Conservation (phyloP, 495 filamentous ascomycete genomes). For the Xylaria castorea region DNA sequence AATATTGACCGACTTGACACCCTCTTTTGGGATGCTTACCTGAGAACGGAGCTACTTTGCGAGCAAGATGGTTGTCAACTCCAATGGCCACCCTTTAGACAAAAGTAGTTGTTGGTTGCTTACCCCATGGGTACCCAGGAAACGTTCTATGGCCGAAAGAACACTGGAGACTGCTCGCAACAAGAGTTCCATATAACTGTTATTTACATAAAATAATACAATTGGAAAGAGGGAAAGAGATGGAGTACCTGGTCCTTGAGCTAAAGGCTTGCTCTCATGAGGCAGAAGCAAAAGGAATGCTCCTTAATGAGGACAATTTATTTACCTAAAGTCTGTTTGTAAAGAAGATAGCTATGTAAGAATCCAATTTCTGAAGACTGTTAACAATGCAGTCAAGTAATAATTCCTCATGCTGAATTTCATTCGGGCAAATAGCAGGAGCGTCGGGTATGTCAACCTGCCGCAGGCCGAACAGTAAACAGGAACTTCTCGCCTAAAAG, state of each 20-base stretch:
- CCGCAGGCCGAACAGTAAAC: background rate
- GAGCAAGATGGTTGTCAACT: background rate
- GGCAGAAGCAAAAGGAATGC: background rate
- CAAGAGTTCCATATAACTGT: too few relatives aligned
- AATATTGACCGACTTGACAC: background rate
- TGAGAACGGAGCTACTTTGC: background rate
- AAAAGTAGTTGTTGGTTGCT: background rate
- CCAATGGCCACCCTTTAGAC: constrained; percentile 4
- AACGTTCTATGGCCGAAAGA: too few relatives aligned
- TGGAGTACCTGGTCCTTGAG: background rate
- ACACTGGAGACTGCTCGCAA: too few relatives aligned
- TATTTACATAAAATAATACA: background rate
- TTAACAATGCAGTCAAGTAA: too few relatives aligned
- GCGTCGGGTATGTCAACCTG: background rate
- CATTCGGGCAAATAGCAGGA: background rate
- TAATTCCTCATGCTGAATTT: background rate
- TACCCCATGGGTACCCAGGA: too few relatives aligned
- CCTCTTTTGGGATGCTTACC: constrained; percentile 1
- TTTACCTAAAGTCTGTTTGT: background rate
- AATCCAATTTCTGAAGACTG: background rate
- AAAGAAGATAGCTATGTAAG: background rate
- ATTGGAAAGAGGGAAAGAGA: background rate
- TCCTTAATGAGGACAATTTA: background rate
- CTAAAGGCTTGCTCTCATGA: background rate
- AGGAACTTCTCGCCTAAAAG: background rate